A percentile compares a stretch with the other conserved stretches of the same genome.
Conservation (phyloP, 148 eudicot genomes). For the Chenopodium formosanum region DNA sequence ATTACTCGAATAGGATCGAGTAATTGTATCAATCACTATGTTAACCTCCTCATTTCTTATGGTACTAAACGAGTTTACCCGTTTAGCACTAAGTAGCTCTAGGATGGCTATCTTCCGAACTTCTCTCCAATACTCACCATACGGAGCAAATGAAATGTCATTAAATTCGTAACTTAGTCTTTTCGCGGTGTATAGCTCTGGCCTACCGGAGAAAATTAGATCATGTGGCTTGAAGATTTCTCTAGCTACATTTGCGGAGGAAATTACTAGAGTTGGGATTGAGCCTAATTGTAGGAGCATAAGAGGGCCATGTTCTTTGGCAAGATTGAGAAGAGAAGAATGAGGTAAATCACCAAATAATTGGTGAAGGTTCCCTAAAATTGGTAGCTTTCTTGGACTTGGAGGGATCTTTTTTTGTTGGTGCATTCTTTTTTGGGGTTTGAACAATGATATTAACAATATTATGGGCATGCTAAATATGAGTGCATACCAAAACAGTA, state of each 20-base stretch:
- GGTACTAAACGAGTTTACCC: slow-evolving; percentile 36
- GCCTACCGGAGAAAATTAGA: slow-evolving; percentile 42
- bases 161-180: slow-evolving; percentile 35
- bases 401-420: slow-evolving; percentile 36
- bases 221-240: slow-evolving; percentile 50
- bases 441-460: slow-evolving; percentile 3
- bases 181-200: slow-evolving; percentile 33
- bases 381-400: slow-evolving; percentile 48
- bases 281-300: slow-evolving; percentile 55
- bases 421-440: not conserved
- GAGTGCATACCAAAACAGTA: slow-evolving; percentile 2
- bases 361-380: slow-evolving; percentile 55
- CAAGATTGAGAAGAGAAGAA: slow-evolving; percentile 30
- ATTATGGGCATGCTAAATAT: slow-evolving; percentile 5
- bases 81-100: slow-evolving; percentile 42
- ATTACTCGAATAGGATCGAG: not conserved
- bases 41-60: slow-evolving; percentile 43
- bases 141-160: slow-evolving; percentile 37
- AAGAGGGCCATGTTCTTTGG: slow-evolving; percentile 40
- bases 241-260: slow-evolving; percentile 42
- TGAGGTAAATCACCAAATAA: slow-evolving; percentile 39
- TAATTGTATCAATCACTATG: slow-evolving; percentile 30
- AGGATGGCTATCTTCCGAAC: slow-evolving; percentile 34
- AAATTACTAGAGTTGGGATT: slow-evolving; percentile 48
- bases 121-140: slow-evolving; percentile 51